Evolutionary conservation across 805 yeast species (phyloP).

Genomic region (Debaryomyces castellii): DNA sequence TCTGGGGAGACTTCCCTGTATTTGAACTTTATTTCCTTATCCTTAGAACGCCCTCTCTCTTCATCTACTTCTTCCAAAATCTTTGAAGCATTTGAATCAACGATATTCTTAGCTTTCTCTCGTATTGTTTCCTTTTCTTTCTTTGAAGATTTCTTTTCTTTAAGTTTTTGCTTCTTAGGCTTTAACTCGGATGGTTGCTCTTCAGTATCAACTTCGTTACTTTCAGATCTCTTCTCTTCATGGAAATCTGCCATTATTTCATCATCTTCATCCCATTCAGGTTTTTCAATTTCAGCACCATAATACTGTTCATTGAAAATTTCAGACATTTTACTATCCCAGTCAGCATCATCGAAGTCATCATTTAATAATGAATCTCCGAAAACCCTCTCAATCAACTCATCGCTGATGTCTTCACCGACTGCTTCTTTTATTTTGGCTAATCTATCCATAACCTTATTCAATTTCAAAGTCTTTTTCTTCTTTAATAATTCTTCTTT

Average conservation of each 20-base stretch:
- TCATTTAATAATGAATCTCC: slow-evolving; percentile 77
- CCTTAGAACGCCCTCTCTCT: slow-evolving; percentile 56
- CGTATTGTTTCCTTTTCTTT: slow-evolving; percentile 61
- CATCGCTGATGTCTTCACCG: slow-evolving; percentile 63
- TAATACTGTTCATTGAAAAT: slow-evolving; percentile 85
- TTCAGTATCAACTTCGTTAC: slow-evolving; percentile 15
- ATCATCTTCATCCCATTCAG: slow-evolving; percentile 39
- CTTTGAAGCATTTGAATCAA: slow-evolving; percentile 68
- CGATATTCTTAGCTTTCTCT: slow-evolving; percentile 71
- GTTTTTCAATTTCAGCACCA: slow-evolving; percentile 43
- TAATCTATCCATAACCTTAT: slow-evolving; percentile 72
- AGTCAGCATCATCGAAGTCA: slow-evolving; percentile 85
- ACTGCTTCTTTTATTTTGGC: slow-evolving; percentile 64
- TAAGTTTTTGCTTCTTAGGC: slow-evolving; percentile 54
- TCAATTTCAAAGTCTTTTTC: slow-evolving; percentile 74
- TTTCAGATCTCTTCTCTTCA: slow-evolving; percentile 22
- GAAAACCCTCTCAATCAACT: slow-evolving; percentile 59
- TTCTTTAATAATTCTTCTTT: slow-evolving; percentile 62
- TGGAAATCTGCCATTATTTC: slow-evolving; percentile 23
- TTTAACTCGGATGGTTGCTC: slow-evolving; percentile 23
- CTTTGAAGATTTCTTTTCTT: slow-evolving; percentile 57
- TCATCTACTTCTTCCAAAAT: slow-evolving; percentile 69
- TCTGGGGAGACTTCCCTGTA: slow-evolving; percentile 97
- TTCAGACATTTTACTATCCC: slow-evolving; percentile 85
- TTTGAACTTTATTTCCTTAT: slow-evolving; percentile 56